Evolutionary conservation across 2,329 filamentous ascomycete genomes (phyloP).

Genomic region (Penicillium verrucosum): DNA sequence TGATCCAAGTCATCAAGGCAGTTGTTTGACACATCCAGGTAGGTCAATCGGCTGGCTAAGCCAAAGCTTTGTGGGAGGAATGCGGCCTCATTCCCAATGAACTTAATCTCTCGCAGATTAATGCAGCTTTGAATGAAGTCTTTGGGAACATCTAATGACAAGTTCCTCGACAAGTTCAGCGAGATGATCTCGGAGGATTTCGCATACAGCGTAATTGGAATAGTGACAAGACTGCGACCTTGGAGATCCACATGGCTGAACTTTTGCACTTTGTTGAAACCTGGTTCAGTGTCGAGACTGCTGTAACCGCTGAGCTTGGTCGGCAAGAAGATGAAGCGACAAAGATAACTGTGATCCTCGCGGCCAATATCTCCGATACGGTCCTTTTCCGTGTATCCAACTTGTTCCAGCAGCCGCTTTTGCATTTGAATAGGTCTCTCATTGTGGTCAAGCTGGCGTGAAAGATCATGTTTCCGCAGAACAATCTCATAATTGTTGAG

Average conservation of each 20-base stretch:
- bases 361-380: conserved; percentile 88
- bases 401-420: conserved; percentile 83
- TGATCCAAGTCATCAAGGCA: conserved; percentile 81
- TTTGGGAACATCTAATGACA: conserved; percentile 87
- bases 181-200: conserved; percentile 91
- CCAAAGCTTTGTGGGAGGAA: conserved; percentile 80
- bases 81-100: conserved; percentile 87
- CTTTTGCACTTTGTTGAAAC: conserved; percentile 78
- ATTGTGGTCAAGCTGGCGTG: conserved; percentile 70
- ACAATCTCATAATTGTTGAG: conserved; percentile 94
- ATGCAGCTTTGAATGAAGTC: conserved; percentile 95
- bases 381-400: conserved; percentile 84
- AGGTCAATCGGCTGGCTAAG: conserved; percentile 75
- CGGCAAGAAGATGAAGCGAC: conserved; percentile 91
- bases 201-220: conserved; percentile 89
- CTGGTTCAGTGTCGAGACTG: conserved; percentile 70
- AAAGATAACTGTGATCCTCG: conserved; percentile 96
- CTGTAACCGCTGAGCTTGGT: conserved; percentile 78
- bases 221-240: conserved; percentile 85
- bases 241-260: conserved; percentile 92
- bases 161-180: conserved; percentile 86
- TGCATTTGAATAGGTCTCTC: conserved; percentile 89
- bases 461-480: conserved; percentile 86
- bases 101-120: conserved; percentile 91
- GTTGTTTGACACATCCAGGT: conserved; percentile 94